Evolutionary conservation across 257 asterid species (phyloP), one percentile per base, ranked within the genome.

Genomic region (Rhazya stricta): DNA sequence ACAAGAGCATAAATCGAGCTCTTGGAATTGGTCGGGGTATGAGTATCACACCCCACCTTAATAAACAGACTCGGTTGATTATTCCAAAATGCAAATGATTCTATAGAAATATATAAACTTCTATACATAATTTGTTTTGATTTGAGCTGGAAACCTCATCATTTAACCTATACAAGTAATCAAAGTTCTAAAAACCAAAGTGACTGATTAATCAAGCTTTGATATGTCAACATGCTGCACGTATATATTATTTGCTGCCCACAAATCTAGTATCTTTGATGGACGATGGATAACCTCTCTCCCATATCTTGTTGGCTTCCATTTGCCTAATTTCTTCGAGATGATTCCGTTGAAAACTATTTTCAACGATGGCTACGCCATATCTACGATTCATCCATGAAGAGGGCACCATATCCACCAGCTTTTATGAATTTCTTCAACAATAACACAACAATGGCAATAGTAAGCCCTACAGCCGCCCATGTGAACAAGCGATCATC

Each of bases 391-490:
- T 88, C 93, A 37, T 88, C 90, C 80, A 84, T 83, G 77, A 89
- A 93, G 71, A 89, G 85, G 50, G 93, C 88, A 46, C 92, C 91
- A 15, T 91, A 80, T 50, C 97, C 97, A 36, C 86, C 87, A 62
- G 97, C 92, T 86, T 88, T 93, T 87, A 93, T 79, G 81, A 88
- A 91, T 84, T 91, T 93, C 90, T 91, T 93, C 84, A 93, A 77
- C 77, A 93, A 78, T 63, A 93, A 93, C 69, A 90, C 88, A n/a
- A 85, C 81, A 63, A 93, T 91, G 60, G 98, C 97, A 74, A 93
- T 61, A 76, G 95, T 85, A 36, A 93, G 93, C 78, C 87, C 98
- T 19, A 91, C 83, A 62, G 95, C 96, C 39, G 97, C 98, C 96
- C 89, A 86, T 50, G 96, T 93, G 79, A 89, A 88, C 71, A 93